Evolutionary conservation across 805 yeast genomes (phyloP).

Genomic region (Barnettozyma sp.): DNA sequence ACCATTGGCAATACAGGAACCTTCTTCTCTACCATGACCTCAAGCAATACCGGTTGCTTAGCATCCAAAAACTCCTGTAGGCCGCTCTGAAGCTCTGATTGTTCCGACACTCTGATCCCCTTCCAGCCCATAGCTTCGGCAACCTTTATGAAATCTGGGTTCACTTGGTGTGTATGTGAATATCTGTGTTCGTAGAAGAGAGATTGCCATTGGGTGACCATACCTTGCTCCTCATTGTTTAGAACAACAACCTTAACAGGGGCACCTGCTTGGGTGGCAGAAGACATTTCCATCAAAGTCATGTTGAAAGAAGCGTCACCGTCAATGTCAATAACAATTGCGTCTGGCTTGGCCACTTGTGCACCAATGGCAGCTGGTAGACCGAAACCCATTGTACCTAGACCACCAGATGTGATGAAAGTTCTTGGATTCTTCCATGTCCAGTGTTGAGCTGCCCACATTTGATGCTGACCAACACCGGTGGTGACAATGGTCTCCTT

Average conservation of each 20-base stretch:
- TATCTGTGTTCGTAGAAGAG: constrained; percentile 94
- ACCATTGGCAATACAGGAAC: constrained; percentile 98
- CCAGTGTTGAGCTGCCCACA: constrained; percentile 99
- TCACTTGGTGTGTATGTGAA: constrained; percentile 94
- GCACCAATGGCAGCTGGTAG: constrained; percentile 98
- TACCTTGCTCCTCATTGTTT: constrained; percentile 98
- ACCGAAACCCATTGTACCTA: constrained; percentile 98
- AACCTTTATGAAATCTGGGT: constrained; percentile 88
- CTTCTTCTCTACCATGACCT: constrained; percentile 80
- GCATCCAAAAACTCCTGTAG: constrained; percentile 64
- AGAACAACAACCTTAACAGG: constrained; percentile 86
- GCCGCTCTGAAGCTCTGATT: constrained; percentile 54
- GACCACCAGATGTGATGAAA: constrained; percentile 96
- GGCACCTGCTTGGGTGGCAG: constrained; percentile 90
- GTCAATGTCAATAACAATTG: constrained; percentile 91
- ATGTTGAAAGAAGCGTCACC: constrained; percentile 99
- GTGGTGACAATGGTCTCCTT: constrained; percentile 87
- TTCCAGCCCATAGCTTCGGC: constrained; percentile 92
- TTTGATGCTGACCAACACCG: constrained; percentile 99
- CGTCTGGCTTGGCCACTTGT: constrained; percentile 92
- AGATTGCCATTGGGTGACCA: constrained; percentile 99
- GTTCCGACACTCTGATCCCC: constrained; percentile 67
- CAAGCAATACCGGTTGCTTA: constrained; percentile 75
- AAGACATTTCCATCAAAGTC: constrained; percentile 88
- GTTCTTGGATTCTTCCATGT: constrained; percentile 90